These are phyloP conservation scores for Plectosphaerella plurivora DNA, from an alignment of 2,329 filamentous ascomycete species.

Conservation along the genomic window DNA sequence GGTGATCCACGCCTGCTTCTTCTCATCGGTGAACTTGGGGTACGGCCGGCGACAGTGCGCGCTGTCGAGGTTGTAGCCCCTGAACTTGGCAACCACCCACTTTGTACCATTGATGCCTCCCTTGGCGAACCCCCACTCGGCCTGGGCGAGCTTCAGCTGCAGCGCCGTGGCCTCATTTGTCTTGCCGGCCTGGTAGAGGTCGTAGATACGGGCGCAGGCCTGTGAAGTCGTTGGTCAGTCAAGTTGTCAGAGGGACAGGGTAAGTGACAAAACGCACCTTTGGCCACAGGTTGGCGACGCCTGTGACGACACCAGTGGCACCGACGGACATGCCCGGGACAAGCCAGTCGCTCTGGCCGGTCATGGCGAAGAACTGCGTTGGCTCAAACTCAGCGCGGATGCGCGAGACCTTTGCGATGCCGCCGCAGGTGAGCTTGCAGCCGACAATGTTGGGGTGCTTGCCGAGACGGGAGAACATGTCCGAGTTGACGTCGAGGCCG, in stretches of 20 bases:
- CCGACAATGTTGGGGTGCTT: constrained; percentile 63
- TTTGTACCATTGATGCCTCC: constrained; percentile 59
- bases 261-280: constrained; percentile 7
- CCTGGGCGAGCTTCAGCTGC: constrained; percentile 45
- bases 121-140: constrained; percentile 53
- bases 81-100: constrained; percentile 49
- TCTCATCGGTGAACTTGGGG: constrained; percentile 36
- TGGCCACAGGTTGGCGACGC: constrained; percentile 59
- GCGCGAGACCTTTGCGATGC: constrained; percentile 66
- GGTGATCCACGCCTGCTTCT: constrained; percentile 27
- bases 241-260: no score
- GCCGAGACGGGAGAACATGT: constrained; percentile 55
- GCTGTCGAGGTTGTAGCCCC: constrained; percentile 46
- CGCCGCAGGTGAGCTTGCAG: constrained; percentile 70
- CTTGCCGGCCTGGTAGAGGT: constrained; percentile 43
- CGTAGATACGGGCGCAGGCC: constrained; percentile 42
- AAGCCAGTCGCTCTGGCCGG: constrained; percentile 70
- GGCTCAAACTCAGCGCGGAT: constrained; percentile 46
- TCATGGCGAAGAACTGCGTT: constrained; percentile 61
- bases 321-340: constrained; percentile 56
- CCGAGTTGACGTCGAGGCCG: constrained; percentile 64
- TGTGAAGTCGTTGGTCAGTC: constrained; percentile 1
- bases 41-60: constrained; percentile 51
- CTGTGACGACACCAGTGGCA: constrained; percentile 56
- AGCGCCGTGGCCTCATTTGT: constrained; percentile 40